Conservation (phyloP, 2,329 filamentous ascomycete species). For the Aspergillus piperis region DNA sequence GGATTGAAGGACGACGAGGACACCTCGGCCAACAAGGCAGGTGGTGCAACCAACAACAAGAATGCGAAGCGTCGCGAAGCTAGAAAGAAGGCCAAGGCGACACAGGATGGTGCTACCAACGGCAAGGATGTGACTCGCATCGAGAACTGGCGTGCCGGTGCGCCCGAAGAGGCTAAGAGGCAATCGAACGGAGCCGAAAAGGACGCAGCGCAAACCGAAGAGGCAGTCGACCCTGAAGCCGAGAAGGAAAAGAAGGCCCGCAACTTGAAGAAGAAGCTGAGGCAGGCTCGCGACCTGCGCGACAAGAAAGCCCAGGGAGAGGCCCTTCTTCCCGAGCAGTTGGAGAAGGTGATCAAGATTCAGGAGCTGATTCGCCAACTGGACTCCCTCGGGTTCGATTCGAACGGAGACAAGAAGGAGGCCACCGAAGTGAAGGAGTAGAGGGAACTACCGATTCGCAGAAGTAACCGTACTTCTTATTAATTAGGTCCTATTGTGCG, state of each 20-base stretch:
- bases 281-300: constrained; percentile 86
- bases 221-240: constrained; percentile 64
- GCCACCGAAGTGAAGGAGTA: constrained; percentile 18
- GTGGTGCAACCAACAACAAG: constrained; percentile 67
- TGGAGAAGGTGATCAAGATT: constrained; percentile 97
- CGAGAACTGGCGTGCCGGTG: constrained; percentile 36
- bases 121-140: constrained; percentile 31
- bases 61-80: constrained; percentile 79
- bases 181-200: constrained; percentile 31
- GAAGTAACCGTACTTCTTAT: neutral
- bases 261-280: constrained; percentile 89
- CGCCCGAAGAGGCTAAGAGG: constrained; percentile 25
- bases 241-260: constrained; percentile 92
- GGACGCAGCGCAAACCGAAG: constrained; percentile 25
- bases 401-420: constrained; percentile 67
- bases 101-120: constrained; percentile 54
- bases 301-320: constrained; percentile 88
- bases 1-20: constrained; percentile 53
- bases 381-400: constrained; percentile 79
- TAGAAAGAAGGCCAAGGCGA: constrained; percentile 61
- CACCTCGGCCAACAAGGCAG: constrained; percentile 41
- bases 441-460: neutral
- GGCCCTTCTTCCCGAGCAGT: constrained; percentile 83
- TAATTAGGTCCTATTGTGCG: neutral
- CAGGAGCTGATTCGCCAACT: constrained; percentile 89